Percentiles rank a stretch among this genome's conserved stretches.
Evolutionary conservation across 345 rosid species (phyloP).

Genomic region (Aquilaria malaccensis): DNA sequence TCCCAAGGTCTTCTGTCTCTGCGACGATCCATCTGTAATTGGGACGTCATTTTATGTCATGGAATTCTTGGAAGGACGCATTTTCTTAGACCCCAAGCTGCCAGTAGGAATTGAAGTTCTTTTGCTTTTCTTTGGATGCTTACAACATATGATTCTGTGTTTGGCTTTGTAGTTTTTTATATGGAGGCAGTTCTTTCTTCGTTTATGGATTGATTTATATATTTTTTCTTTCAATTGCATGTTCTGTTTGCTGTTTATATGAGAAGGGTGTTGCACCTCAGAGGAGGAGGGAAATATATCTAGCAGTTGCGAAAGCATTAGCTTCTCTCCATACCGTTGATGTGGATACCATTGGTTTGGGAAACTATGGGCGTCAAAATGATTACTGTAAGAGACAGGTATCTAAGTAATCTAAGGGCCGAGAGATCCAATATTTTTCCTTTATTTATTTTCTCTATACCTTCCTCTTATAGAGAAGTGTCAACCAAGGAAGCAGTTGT

Average conservation of each 20-base stretch:
- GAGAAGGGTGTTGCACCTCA: constrained; percentile 55
- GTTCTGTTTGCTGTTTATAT: constrained; percentile 15
- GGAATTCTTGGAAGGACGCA: constrained; percentile 93
- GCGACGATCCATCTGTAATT: constrained; percentile 57
- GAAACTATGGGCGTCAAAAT: constrained; percentile 63
- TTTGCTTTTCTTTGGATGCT: not conserved
- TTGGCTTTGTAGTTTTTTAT: constrained; percentile 1
- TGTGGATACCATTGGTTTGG: constrained; percentile 76
- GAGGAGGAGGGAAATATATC: constrained; percentile 58
- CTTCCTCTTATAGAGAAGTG: too few relatives aligned
- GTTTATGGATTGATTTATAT: constrained; percentile 1
- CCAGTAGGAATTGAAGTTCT: constrained; percentile 31
- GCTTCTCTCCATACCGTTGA: constrained; percentile 76
- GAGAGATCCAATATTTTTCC: not conserved
- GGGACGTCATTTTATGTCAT: constrained; percentile 93
- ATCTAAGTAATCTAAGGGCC: constrained; percentile 1
- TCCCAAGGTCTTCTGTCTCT: constrained; percentile 76
- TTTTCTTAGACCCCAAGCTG: constrained; percentile 64
- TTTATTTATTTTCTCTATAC: too few relatives aligned
- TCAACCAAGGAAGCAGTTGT: too few relatives aligned
- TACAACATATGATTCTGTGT: not conserved
- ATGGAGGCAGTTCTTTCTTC: not conserved
- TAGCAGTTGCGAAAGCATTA: constrained; percentile 63
- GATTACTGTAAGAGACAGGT: constrained; percentile 93
- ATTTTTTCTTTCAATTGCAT: not conserved